Evolutionary conservation across 2,329 filamentous ascomycete genomes (phyloP).

Genomic region (Sporothrix luriei): DNA sequence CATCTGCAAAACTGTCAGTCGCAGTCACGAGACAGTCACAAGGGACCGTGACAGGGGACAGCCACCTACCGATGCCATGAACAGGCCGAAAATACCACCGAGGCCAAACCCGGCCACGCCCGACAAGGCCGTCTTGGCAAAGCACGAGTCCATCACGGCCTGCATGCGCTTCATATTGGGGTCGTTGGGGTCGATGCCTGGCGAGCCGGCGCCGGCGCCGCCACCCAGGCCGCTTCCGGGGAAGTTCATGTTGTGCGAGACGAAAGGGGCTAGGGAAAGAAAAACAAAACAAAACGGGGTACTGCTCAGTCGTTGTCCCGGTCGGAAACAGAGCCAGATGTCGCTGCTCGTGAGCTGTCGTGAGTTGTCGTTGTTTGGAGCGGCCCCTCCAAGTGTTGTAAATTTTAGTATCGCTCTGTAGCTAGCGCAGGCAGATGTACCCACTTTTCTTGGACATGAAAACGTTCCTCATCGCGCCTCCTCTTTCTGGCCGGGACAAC

Average conservation of each 20-base stretch:
- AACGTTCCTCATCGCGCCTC: conserved; percentile 35
- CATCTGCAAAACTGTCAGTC: conserved; percentile 65
- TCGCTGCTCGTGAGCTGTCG: neutral
- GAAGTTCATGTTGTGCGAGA: conserved; percentile 38
- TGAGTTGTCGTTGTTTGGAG: neutral
- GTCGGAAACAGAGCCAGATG: neutral
- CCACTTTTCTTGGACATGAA: conserved; percentile 22
- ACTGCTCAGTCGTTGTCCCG: neutral
- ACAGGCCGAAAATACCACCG: conserved; percentile 90
- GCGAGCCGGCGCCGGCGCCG: conserved; percentile 36
- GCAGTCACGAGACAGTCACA: neutral
- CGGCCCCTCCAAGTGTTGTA: conserved; percentile 7
- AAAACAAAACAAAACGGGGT: neutral
- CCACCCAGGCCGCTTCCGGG: conserved; percentile 42
- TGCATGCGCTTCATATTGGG: conserved; percentile 70
- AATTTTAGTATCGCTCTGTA: conserved; percentile 16
- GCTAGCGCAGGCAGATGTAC: neutral
- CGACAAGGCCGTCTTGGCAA: conserved; percentile 83
- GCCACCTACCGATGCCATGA: conserved; percentile 88
- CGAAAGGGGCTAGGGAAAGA: too few species aligned
- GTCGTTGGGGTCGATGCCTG: conserved; percentile 48
- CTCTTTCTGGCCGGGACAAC: too few species aligned
- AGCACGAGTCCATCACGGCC: conserved; percentile 86
- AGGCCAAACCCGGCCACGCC: conserved; percentile 93
- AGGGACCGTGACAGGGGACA: too few species aligned